Evolutionary conservation across 75 land plant genomes (phyloP), one percentile per base, ranked within the genome.

Genomic region (Pinus albicaulis): DNA sequence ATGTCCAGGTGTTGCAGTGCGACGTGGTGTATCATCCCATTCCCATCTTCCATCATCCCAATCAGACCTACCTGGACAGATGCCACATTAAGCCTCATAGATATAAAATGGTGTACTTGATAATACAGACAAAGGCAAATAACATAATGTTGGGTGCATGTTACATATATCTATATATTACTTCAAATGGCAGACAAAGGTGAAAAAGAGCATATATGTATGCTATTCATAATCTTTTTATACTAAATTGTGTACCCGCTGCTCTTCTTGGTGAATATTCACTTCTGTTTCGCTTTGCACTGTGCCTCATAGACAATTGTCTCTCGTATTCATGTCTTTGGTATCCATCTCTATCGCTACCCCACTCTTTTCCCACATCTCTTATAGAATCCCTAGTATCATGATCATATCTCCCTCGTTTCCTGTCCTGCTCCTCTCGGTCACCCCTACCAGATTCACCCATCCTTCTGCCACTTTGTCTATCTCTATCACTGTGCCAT

Each of bases 41-140:
- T 95, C 95, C 91, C 91, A 94, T 75, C 85, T 82, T 10, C 91
- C 95, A 86, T 92, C 93, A 73, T 89, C 95, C 98, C 98, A 92
- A 38, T 88, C 87, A 56, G 95, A 90, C 78, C 86, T 88, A 53
- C 59, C 98, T 92, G 80, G 59, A 83, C 10, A 59, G 55, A 55
- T 78, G 28, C 20, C 38, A 59, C 64, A 59, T 61, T 0, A 26
- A 74, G 20, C 28, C 34, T 55, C 65, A 55, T 73, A 59, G 25
- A 3, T 28, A 19, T 17, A 59, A 26, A 10, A 56, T 23, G 31
- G 36, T 56, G n/a, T 59, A 36, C 53, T 48, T 24, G 74, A 28
- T 25, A 16, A 72, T 58, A 66, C 24, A 48, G 53, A 48, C 13
- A 48, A 44, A 44, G 13, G 53, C 11, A 48, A 48, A 48, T 48